Conservation (phyloP, 1,139 yeast species). For the Taphrina communis region DNA sequence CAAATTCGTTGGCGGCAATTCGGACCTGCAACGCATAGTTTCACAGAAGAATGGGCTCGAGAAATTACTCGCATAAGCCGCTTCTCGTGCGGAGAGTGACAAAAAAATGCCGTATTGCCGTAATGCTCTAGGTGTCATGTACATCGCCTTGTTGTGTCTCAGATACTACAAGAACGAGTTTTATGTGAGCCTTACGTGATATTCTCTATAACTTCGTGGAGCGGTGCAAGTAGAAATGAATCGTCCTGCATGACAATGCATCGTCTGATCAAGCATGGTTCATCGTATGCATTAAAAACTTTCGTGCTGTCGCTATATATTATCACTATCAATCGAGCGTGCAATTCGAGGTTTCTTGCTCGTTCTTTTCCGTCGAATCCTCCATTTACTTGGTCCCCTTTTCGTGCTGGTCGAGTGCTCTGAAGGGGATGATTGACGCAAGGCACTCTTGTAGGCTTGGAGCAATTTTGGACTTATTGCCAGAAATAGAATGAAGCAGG, state of each 20-base stretch:
- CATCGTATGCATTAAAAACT: too few relatives aligned
- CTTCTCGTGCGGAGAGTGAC: too few relatives aligned
- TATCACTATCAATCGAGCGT: neutral
- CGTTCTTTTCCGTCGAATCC: neutral
- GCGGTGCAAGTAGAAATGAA: too few relatives aligned
- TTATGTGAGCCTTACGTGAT: too few relatives aligned
- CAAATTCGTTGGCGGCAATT: slow-evolving; percentile 34
- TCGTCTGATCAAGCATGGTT: too few relatives aligned
- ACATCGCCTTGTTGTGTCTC: too few relatives aligned
- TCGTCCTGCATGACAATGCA: too few relatives aligned
- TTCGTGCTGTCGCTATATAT: neutral
- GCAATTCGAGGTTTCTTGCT: neutral
- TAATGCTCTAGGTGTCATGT: too few relatives aligned
- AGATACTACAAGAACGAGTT: too few relatives aligned
- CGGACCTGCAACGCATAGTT: slow-evolving; percentile 42
- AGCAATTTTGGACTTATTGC: slow-evolving; percentile 1
- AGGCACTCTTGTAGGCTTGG: neutral
- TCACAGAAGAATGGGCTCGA: slow-evolving; percentile 9
- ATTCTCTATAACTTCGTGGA: too few relatives aligned
- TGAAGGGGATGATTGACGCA: neutral
- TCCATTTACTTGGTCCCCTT: slow-evolving; percentile 1
- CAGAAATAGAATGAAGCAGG: slow-evolving; percentile 45
- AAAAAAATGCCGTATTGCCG: too few relatives aligned
- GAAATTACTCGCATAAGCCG: neutral
- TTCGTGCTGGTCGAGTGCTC: neutral